Evolutionary conservation across 2,329 filamentous ascomycete genomes (phyloP), one percentile per base, ranked within the genome.

Genomic region (Elsinoe fawcettii): DNA sequence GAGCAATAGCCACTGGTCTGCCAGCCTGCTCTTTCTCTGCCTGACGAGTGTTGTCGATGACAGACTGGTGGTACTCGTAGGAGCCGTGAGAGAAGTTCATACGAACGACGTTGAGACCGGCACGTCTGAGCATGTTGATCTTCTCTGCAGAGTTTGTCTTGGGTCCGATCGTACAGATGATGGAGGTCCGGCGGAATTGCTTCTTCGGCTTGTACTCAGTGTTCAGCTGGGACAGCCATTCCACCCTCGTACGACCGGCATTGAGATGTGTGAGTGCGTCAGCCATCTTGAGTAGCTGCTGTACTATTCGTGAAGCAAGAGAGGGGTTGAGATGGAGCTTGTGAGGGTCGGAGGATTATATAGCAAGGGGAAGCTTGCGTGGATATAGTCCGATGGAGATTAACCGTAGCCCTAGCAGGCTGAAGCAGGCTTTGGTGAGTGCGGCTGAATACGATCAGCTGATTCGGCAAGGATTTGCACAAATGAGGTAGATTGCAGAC

Each of bases 51-150:
- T 99, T 86, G 80, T 99, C 90, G 70, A 99, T 96, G 72, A 99
- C 93, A 62, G 90, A 92, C 81, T 97, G 90, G 79, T 95, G 91
- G 80, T 96, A 99, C 78, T 86, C 91, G 75, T 97, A 93, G 65
- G 85, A 86, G 69, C 89, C 89, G 76, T 95, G 89, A 64, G 88
- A 96, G 74, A 97, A 97, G 87, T 99, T 99, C 93, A 99, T 99
- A 78, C 93, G 92, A 66, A 97, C 93, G 66, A 99, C 90, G 77
- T 97, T 97, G 69, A 97, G 86, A 76, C 93, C 93, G 64, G 86
- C 87, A 77, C 81, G 82, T 74, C 92, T 89, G 68, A 99, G 88
- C 73, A 85, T 82, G 77, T 97, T 97, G 79, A 99, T 95, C 75
- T 90, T 91, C 79, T 96, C 88, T 59, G 91, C 86, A 36, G 90